Base-by-base conservation (phyloP, 148 eudicot species). In the Rhododendron williamsianum region DNA sequence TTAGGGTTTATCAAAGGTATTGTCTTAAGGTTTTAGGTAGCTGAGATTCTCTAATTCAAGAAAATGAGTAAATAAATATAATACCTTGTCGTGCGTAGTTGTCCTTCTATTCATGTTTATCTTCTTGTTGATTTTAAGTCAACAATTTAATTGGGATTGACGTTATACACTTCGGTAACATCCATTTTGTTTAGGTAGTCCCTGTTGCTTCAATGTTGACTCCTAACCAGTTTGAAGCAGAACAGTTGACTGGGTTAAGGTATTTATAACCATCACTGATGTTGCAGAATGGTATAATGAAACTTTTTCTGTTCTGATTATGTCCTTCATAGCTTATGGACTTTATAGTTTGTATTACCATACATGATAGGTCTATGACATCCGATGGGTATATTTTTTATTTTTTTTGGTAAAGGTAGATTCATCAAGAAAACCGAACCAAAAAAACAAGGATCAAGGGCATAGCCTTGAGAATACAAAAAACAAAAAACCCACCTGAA, bases 151-250 rank as follows among this genome's bases (percentile, higher is more conserved):
- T 51, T 84, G 52, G 49, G 76, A 54, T 82, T 80, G 81, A 23
- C 35, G 9, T 77, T 76, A 45, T 87, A 73, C 41, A 83, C 83
- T 81, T 84, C 80, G 67, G 56, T 89, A 86, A 84, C 71, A 9
- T 69, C 80, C 49, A 18, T 19, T 79, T 33, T 46, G 7, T 60
- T 27, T 90, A 96, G 99, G 99, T 96, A 91, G 96, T 96, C 51
- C 97, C 99, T 85, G 96, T 96, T 88, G 98, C 98, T 85, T 94
- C 99, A 38, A 94, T 95, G 99, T 92, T 96, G 95, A 96, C 99
- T 69, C 99, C 99, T 43, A 96, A 96, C 91, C 99, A 95, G 85
- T 96, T 96, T 91, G 99, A 96, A 92, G 99, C 99, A 48, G 99
- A 96, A 87, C 89, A 90, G 79, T 89, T 96, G 89, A 93, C 98